Conservation (phyloP, 306 rosid genomes). For the Cicer yamashitae region DNA sequence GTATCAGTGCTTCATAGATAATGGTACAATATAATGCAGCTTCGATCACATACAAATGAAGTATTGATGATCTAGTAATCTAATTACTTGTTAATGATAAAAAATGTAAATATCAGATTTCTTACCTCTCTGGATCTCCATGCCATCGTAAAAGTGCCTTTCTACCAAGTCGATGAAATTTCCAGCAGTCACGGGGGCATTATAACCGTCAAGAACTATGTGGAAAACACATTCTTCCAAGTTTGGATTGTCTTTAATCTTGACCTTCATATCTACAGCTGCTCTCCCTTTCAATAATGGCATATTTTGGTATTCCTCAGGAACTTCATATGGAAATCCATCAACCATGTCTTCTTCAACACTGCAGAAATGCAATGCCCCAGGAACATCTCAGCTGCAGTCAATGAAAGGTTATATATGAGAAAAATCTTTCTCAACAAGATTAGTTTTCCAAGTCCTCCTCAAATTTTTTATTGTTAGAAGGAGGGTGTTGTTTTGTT, state of each 20-base stretch:
- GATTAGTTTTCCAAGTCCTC: conserved; percentile 56
- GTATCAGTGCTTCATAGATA: too few relatives aligned
- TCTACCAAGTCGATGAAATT: conserved; percentile 92
- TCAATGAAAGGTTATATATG: conserved; percentile 95
- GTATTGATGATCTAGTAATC: neutral
- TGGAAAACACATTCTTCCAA: conserved; percentile 81
- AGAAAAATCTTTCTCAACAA: conserved; percentile 65
- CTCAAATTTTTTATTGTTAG: conserved; percentile 44
- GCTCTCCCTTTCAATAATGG: conserved; percentile 96
- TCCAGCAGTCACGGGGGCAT: conserved; percentile 94
- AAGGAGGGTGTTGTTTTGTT: conserved; percentile 40
- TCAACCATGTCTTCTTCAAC: conserved; percentile 99
- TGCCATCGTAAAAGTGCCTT: conserved; percentile 93
- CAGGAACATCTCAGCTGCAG: conserved; percentile 99
- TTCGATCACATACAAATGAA: conserved; percentile 5
- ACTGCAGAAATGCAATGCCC: conserved; percentile 99
- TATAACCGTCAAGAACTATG: conserved; percentile 93
- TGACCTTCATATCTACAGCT: conserved; percentile 97
- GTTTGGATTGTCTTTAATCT: conserved; percentile 93
- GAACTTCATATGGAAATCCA: conserved; percentile 91
- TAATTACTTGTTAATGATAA: too few relatives aligned
- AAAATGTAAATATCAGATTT: conserved; percentile 29
- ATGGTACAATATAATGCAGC: neutral
- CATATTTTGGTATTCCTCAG: conserved; percentile 82
- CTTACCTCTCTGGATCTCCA: conserved; percentile 98